phyloP scores from a whole-genome alignment of 2,329 filamentous ascomycete species.

The Lecanosticta acicola region DNA sequence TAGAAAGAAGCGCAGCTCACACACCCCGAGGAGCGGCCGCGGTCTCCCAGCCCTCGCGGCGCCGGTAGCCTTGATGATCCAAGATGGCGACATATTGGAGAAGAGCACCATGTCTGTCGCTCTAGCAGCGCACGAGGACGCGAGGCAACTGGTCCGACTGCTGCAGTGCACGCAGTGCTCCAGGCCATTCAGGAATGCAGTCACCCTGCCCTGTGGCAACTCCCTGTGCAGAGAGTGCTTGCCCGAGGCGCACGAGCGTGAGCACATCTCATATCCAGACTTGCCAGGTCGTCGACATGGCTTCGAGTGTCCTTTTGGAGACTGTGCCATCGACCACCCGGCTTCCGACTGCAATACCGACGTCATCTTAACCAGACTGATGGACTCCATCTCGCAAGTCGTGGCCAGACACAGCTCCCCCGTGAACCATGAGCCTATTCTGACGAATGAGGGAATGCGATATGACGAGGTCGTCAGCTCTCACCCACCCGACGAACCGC shows the following conservation, averaged over 20 bases:
- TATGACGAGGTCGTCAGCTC: slow-evolving; percentile 32
- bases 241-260: slow-evolving; percentile 58
- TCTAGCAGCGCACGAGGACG: slow-evolving; percentile 48
- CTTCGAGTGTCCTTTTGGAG: slow-evolving; percentile 66
- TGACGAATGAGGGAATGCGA: slow-evolving; percentile 39
- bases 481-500: slow-evolving; percentile 32
- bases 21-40: slow-evolving; percentile 5
- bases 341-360: slow-evolving; percentile 70
- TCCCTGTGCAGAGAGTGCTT: slow-evolving; percentile 71
- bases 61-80: slow-evolving; percentile 79
- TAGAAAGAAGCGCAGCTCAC: slow-evolving; percentile 9
- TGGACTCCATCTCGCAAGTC: slow-evolving; percentile 54
- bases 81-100: slow-evolving; percentile 61
- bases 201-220: slow-evolving; percentile 76
- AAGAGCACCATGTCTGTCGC: slow-evolving; percentile 34
- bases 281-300: slow-evolving; percentile 60
- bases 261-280: slow-evolving; percentile 72
- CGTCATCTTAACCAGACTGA: slow-evolving; percentile 68
- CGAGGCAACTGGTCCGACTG: slow-evolving; percentile 62
- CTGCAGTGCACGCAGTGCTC: slow-evolving; percentile 75
- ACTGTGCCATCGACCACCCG: slow-evolving; percentile 67
- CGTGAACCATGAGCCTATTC: slow-evolving; percentile 32
- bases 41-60: slow-evolving; percentile 40
- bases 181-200: slow-evolving; percentile 58
- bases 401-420: slow-evolving; percentile 40